These are phyloP conservation scores for Leccinum angustisporum DNA, from an alignment of 1,284 basidiomycete species.

Conservation along the genomic window DNA sequence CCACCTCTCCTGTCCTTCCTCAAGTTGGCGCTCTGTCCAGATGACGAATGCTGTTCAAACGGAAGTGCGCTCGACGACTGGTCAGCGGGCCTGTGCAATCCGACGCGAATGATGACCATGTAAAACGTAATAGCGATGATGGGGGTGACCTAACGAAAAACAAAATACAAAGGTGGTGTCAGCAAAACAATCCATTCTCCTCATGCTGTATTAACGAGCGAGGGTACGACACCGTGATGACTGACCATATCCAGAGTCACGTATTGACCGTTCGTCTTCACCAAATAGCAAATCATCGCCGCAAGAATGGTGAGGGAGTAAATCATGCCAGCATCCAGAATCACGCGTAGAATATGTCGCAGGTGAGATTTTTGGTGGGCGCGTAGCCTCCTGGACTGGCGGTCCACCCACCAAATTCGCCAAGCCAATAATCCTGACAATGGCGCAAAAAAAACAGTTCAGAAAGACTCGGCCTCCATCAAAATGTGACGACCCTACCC, in stretches of 20 bases:
- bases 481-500: background rate
- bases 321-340: slow-evolving; percentile 1
- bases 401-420: slow-evolving; percentile 2
- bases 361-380: background rate
- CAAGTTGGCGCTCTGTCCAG: background rate
- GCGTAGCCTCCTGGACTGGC: background rate
- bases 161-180: background rate
- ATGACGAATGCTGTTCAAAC: background rate
- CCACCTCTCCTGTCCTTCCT: background rate
- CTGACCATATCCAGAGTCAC: slow-evolving; percentile 2
- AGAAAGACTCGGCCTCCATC: background rate
- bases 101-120: background rate
- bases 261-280: slow-evolving; percentile 1
- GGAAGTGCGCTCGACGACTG: background rate
- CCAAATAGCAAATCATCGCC: background rate
- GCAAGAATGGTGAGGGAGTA: background rate
- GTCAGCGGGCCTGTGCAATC: background rate
- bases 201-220: background rate
- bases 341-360: background rate
- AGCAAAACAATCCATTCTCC: background rate
- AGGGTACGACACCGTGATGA: background rate
- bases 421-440: background rate
- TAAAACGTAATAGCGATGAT: background rate
- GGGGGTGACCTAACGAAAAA: background rate
- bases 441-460: background rate